Evolutionary conservation across 495 filamentous ascomycete genomes (phyloP).

Genomic region (Xylaria flabelliformis): DNA sequence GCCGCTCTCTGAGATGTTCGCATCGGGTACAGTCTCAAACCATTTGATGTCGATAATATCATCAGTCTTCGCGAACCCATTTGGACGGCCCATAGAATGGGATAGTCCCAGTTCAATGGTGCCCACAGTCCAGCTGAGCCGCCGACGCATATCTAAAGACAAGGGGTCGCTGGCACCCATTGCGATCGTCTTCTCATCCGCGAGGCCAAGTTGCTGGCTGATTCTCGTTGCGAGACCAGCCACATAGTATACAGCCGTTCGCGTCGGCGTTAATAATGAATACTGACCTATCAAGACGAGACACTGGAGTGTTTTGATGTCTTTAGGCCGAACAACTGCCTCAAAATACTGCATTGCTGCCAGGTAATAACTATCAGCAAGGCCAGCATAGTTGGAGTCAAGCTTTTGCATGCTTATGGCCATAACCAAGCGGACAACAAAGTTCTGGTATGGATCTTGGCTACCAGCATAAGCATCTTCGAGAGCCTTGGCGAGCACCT

Average conservation of each 20-base stretch:
- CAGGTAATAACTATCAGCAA: conserved; percentile 91
- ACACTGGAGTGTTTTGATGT: conserved; percentile 88
- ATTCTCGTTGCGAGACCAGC: conserved; percentile 84
- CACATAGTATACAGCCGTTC: conserved; percentile 89
- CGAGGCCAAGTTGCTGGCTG: conserved; percentile 82
- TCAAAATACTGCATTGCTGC: conserved; percentile 84
- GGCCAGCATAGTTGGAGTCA: conserved; percentile 74
- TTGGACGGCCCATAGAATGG: conserved; percentile 83
- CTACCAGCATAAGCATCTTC: conserved; percentile 80
- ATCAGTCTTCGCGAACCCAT: conserved; percentile 75
- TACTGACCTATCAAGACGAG: conserved; percentile 87
- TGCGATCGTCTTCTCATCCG: conserved; percentile 83
- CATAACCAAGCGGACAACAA: conserved; percentile 84
- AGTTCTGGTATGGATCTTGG: conserved; percentile 79
- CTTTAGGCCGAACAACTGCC: conserved; percentile 75
- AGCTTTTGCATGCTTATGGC: conserved; percentile 92
- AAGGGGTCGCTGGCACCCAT: conserved; percentile 60
- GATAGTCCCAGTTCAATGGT: conserved; percentile 88
- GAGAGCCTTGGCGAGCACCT: conserved; percentile 73
- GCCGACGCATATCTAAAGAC: conserved; percentile 85
- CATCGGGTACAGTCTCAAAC: conserved; percentile 79
- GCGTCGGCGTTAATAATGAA: conserved; percentile 86
- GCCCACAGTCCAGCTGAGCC: conserved; percentile 83
- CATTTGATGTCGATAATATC: conserved; percentile 84
- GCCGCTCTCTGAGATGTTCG: conserved; percentile 78